Conservation (phyloP, 2,329 filamentous ascomycete genomes). For the Fusarium bulbicola region DNA sequence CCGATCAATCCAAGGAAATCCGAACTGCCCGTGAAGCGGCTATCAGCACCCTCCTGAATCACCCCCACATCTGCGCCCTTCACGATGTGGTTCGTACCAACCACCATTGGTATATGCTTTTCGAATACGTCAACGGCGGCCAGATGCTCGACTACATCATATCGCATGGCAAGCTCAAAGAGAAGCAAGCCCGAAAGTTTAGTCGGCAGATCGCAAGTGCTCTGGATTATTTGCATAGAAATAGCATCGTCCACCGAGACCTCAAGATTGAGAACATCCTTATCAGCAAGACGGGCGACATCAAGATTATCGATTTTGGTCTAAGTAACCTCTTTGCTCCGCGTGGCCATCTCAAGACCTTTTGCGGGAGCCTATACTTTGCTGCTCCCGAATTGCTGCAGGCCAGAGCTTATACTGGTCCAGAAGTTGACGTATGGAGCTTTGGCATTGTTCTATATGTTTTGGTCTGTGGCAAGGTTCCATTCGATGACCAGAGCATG, state of each 20-base stretch:
- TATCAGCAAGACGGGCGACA: slow-evolving; percentile 98
- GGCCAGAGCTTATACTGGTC: slow-evolving; percentile 92
- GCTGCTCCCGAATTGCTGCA: slow-evolving; percentile 94
- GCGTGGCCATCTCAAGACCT: slow-evolving; percentile 86
- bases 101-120: slow-evolving; percentile 99
- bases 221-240: slow-evolving; percentile 95
- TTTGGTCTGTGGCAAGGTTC: slow-evolving; percentile 95
- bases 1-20: slow-evolving; percentile 96
- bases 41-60: slow-evolving; percentile 92
- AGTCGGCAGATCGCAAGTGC: slow-evolving; percentile 96
- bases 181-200: slow-evolving; percentile 98
- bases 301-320: slow-evolving; percentile 99
- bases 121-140: slow-evolving; percentile 97
- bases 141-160: slow-evolving; percentile 99
- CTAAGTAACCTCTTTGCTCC: slow-evolving; percentile 96
- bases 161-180: slow-evolving; percentile 94
- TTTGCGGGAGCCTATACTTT: slow-evolving; percentile 97
- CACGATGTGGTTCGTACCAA: slow-evolving; percentile 94
- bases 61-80: slow-evolving; percentile 96
- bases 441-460: slow-evolving; percentile 99
- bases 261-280: slow-evolving; percentile 99
- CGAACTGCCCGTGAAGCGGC: slow-evolving; percentile 94
- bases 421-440: slow-evolving; percentile 98
- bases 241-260: slow-evolving; percentile 97
- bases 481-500: slow-evolving; percentile 99